Conservation (phyloP, 2,329 filamentous ascomycete genomes). For the Fusarium sp. region DNA sequence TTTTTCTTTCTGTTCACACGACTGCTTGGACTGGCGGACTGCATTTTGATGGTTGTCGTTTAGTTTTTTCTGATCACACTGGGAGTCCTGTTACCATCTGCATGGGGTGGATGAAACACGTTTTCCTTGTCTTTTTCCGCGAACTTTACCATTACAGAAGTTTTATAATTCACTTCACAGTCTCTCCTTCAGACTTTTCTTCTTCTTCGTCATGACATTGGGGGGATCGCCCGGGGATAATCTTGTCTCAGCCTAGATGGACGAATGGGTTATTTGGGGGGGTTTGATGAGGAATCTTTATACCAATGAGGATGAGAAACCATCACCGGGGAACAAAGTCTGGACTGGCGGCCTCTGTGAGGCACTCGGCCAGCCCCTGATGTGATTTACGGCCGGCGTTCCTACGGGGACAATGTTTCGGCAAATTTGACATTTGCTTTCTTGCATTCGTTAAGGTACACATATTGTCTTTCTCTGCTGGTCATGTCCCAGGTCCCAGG, state of each 20-base stretch:
- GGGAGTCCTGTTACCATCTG: conserved; percentile 40
- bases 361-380: conserved; percentile 35
- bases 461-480: conserved; percentile 24
- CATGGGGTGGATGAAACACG: conserved; percentile 37
- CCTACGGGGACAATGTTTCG: conserved; percentile 41
- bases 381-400: conserved; percentile 42
- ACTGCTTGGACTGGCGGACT: conserved; percentile 49
- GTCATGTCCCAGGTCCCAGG: neutral
- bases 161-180: conserved; percentile 53
- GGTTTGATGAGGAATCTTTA: conserved; percentile 42
- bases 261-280: conserved; percentile 39
- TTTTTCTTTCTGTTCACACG: conserved; percentile 48
- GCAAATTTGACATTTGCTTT: conserved; percentile 47
- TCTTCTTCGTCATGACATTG: conserved; percentile 45
- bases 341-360: conserved; percentile 39
- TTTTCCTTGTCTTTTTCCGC: conserved; percentile 32
- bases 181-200: conserved; percentile 51
- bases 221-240: conserved; percentile 39
- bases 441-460: conserved; percentile 41
- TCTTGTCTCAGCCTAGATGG: conserved; percentile 44
- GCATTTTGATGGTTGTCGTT: conserved; percentile 45
- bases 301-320: conserved; percentile 45
- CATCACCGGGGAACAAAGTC: conserved; percentile 33
- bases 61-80: conserved; percentile 38
- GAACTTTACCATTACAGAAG: conserved; percentile 41